Conservation (phyloP, 176 grass and related monocot species). For the Rhynchospora pubera region DNA sequence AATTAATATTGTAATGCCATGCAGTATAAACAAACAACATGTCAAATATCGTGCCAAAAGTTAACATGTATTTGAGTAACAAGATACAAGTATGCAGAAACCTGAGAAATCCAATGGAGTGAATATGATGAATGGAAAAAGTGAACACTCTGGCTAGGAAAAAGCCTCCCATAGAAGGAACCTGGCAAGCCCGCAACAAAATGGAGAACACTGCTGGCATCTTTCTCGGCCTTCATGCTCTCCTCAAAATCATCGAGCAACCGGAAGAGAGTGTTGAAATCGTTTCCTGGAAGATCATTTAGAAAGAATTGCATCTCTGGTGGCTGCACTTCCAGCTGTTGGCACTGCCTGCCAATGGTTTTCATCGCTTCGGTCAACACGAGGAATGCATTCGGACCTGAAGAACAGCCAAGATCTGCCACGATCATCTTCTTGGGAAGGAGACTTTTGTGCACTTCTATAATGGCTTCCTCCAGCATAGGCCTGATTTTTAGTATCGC, state of each 20-base stretch:
- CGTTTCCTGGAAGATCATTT: slow-evolving; percentile 42
- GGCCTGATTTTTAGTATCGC: slow-evolving; percentile 13
- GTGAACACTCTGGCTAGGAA: slow-evolving; percentile 36
- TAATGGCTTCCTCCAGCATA: slow-evolving; percentile 14
- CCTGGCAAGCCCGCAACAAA: slow-evolving; percentile 50
- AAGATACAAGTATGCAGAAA: neutral
- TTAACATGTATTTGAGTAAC: no score
- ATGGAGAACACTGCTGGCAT: slow-evolving; percentile 11
- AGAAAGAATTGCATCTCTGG: slow-evolving; percentile 36
- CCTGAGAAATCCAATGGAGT: slow-evolving; percentile 62
- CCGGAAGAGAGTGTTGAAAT: slow-evolving; percentile 45
- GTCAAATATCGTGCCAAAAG: no score
- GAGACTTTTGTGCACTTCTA: slow-evolving; percentile 7
- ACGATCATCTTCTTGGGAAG: slow-evolving; percentile 8
- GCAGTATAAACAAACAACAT: no score
- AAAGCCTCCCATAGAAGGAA: slow-evolving; percentile 54
- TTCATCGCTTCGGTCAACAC: slow-evolving; percentile 24
- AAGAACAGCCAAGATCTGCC: slow-evolving; percentile 43
- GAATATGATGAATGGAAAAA: slow-evolving; percentile 61
- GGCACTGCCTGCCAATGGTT: neutral
- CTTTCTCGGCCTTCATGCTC: no score
- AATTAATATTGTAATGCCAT: no score
- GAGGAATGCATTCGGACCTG: slow-evolving; percentile 28
- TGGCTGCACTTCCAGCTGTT: neutral
- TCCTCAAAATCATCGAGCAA: slow-evolving; percentile 10